Base-by-base conservation (phyloP, 345 rosid genomes). In the Brassica cretica region DNA sequence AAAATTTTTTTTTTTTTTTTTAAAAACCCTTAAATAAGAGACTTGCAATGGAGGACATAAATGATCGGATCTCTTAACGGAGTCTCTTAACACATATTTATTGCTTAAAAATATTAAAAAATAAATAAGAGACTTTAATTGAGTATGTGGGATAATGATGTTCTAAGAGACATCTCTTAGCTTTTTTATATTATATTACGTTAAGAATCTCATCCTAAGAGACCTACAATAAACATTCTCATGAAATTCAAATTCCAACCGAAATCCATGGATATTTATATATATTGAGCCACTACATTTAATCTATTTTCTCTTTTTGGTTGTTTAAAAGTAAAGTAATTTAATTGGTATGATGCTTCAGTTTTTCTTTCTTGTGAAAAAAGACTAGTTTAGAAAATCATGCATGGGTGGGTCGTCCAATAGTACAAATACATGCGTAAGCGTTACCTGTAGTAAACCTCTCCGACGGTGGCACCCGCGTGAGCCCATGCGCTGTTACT, bases 401-500 rank as follows among this genome's bases (percentile, higher is more conserved):
- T 72, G 35, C 59, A 44, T 60, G 63, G 29, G 4, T 41, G 49
- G 7, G 61, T 64, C 56, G 19, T 51, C 44, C 11, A 62, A 21
- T 19, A 65, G 56, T 1, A 37, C 3, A 74, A 25, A 25, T 25
- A 74, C 24, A 25, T 71, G 66, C 66, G 60, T 71, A 59, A 8
- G 56, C 25, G 21, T 78, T 78, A 78, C 80, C 83, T 75, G 59
- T 80, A 80, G 27, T 80, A 80, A 71, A 85, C 86, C 68, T 92
- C 96, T 12, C 96, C 93, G 7, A 83, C 59, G 1, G 97, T 90
- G 14, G 97, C 93, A 0, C 97, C 97, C 0, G 92, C 85, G 73
- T 90, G 88, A 66, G 85, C 82, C 97, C 96, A 92, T 14, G 97
- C 93, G 70, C 76, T 84, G 78, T 84, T 82, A 12, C 80, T 82